Evolutionary conservation across 306 rosid species (phyloP).

Genomic region (Corylus americana): DNA sequence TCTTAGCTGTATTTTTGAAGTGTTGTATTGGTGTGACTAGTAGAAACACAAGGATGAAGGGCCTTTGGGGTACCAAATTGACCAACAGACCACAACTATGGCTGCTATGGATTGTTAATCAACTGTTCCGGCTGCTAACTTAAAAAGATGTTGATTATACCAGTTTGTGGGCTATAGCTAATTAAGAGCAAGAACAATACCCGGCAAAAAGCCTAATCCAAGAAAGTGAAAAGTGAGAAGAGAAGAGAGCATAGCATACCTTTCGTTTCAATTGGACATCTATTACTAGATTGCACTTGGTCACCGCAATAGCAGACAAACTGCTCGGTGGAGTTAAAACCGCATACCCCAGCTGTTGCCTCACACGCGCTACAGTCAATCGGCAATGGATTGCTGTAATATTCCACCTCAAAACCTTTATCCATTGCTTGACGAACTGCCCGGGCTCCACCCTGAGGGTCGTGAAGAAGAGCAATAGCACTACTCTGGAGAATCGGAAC

Average conservation of each 20-base stretch:
- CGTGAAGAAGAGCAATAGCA: too few relatives aligned
- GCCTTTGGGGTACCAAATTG: too few relatives aligned
- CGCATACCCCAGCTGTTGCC: background rate
- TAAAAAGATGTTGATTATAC: too few relatives aligned
- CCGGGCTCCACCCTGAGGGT: background rate
- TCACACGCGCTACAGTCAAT: conserved; percentile 24
- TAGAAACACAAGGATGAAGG: too few relatives aligned
- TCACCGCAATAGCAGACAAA: background rate
- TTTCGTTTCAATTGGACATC: background rate
- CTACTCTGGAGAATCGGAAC: background rate
- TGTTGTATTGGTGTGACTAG: too few relatives aligned
- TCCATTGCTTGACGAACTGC: background rate
- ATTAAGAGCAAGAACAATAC: too few relatives aligned
- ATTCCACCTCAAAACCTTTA: background rate
- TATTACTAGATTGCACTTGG: background rate
- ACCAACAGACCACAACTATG: too few relatives aligned
- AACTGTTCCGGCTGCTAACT: too few relatives aligned
- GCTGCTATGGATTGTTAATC: too few relatives aligned
- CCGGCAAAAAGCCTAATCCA: background rate
- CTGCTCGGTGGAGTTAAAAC: background rate
- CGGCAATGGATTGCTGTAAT: background rate
- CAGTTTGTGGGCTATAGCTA: too few relatives aligned
- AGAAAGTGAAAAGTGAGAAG: background rate
- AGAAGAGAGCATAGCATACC: background rate
- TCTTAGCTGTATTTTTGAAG: too few relatives aligned